A percentile compares a stretch with the other conserved stretches of the same genome.
Evolutionary conservation across 2,329 filamentous ascomycete species (phyloP).

Genomic region (Epichloe festucae): DNA sequence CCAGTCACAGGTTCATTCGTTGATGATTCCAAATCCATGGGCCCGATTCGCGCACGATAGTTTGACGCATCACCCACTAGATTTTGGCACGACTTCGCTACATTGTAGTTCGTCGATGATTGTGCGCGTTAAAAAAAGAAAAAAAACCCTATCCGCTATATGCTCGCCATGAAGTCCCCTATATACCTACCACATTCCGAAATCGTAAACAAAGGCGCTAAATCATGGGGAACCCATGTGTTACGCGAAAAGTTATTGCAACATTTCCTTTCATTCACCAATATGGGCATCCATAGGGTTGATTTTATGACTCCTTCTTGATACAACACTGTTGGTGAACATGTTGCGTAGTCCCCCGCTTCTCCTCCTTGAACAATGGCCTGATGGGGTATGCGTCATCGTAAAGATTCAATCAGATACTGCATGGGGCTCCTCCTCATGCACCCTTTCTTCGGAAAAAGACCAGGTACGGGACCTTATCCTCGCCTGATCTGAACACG

Average conservation of each 20-base stretch:
- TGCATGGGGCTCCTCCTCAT: background rate
- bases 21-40: no score
- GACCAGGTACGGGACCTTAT: constrained; percentile 33
- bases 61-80: background rate
- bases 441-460: constrained; percentile 29
- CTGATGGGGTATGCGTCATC: no score
- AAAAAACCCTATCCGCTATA: background rate
- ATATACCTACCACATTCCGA: background rate
- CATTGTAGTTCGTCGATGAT: background rate
- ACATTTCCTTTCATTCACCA: background rate
- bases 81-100: background rate
- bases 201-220: background rate
- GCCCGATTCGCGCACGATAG: no score
- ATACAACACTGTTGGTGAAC: no score
- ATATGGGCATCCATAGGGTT: no score
- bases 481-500: constrained; percentile 25
- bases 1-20: no score
- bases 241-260: background rate
- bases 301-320: no score
- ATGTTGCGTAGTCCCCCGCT: no score
- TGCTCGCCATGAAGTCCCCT: background rate
- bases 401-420: no score
- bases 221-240: background rate
- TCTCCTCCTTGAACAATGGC: no score
- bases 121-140: background rate